Percentiles rank a stretch among this genome's conserved stretches.
Evolutionary conservation across 768 basidiomycete genomes (phyloP).

Genomic region (Psilocybe cyanescens): DNA sequence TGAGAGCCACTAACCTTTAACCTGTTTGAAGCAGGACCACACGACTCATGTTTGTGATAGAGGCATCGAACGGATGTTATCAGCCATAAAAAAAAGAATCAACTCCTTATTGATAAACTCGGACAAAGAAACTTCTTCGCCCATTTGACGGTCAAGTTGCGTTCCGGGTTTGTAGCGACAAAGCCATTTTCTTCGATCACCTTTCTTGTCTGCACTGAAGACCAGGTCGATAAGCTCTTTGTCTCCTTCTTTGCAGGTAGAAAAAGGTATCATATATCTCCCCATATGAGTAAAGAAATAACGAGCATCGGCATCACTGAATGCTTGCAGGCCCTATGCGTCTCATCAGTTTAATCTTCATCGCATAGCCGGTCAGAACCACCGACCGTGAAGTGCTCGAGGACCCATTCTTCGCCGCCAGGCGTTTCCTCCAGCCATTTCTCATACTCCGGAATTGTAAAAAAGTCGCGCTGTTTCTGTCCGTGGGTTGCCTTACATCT

Average conservation of each 20-base stretch:
- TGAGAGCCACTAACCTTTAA: too few relatives aligned
- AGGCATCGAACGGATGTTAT: conserved; percentile 50
- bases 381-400: conserved; percentile 96
- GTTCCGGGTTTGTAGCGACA: conserved; percentile 96
- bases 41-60: too few relatives aligned
- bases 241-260: conserved; percentile 78
- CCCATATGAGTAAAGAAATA: conserved; percentile 92
- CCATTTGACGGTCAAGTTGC: conserved; percentile 82
- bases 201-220: conserved; percentile 99
- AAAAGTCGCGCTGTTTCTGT: conserved; percentile 82
- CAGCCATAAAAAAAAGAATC: conserved; percentile 99
- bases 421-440: conserved; percentile 84
- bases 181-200: conserved; percentile 98
- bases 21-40: too few relatives aligned
- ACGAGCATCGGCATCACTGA: conserved; percentile 85
- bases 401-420: conserved; percentile 80
- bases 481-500: conserved; percentile 73
- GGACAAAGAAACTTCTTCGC: conserved; percentile 78
- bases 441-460: conserved; percentile 97
- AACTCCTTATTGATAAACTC: conserved; percentile 99
- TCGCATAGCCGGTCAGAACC: conserved; percentile 14
- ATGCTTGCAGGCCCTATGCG: conserved; percentile 91
- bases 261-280: conserved; percentile 95
- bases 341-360: neutral
- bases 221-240: conserved; percentile 92